phyloP scores from a whole-genome alignment of 495 filamentous ascomycete species.

The Talaromyces stipitatus region DNA sequence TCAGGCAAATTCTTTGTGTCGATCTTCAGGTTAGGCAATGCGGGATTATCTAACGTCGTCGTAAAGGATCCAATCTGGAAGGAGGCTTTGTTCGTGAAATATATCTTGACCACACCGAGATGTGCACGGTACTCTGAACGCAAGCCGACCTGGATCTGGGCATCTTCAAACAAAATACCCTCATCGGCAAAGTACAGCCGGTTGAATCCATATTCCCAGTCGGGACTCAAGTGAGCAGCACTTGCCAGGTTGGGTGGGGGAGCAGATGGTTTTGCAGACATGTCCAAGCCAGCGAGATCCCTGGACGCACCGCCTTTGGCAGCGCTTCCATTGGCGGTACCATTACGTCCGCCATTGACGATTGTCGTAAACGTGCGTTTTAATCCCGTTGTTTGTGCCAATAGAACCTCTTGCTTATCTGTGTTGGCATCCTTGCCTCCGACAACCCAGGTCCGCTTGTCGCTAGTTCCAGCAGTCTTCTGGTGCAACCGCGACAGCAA shows the following conservation, averaged over 20 bases:
- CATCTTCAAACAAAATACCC: slow-evolving; percentile 90
- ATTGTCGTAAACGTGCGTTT: slow-evolving; percentile 71
- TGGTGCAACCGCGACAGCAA: slow-evolving; percentile 87
- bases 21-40: slow-evolving; percentile 62
- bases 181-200: slow-evolving; percentile 69
- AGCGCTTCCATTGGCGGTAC: slow-evolving; percentile 43
- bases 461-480: slow-evolving; percentile 82
- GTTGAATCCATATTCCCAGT: slow-evolving; percentile 91
- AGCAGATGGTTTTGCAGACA: slow-evolving; percentile 52
- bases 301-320: slow-evolving; percentile 30
- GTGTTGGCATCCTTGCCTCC: slow-evolving; percentile 88
- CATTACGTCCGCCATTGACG: slow-evolving; percentile 47
- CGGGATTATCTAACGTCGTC: slow-evolving; percentile 79
- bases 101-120: slow-evolving; percentile 90
- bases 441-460: slow-evolving; percentile 93
- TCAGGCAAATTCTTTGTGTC: slow-evolving; percentile 86
- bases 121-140: slow-evolving; percentile 90
- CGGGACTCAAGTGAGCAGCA: slow-evolving; percentile 84
- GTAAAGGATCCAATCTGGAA: slow-evolving; percentile 81
- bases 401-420: slow-evolving; percentile 68
- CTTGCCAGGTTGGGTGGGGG: slow-evolving; percentile 77
- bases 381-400: slow-evolving; percentile 74
- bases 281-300: slow-evolving; percentile 76
- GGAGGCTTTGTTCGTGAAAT: slow-evolving; percentile 89
- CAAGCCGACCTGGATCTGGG: slow-evolving; percentile 85